Evolutionary conservation across 2,329 filamentous ascomycete genomes (phyloP), one percentile per base, ranked within the genome.

Genomic region (Sphaerulina populicola): DNA sequence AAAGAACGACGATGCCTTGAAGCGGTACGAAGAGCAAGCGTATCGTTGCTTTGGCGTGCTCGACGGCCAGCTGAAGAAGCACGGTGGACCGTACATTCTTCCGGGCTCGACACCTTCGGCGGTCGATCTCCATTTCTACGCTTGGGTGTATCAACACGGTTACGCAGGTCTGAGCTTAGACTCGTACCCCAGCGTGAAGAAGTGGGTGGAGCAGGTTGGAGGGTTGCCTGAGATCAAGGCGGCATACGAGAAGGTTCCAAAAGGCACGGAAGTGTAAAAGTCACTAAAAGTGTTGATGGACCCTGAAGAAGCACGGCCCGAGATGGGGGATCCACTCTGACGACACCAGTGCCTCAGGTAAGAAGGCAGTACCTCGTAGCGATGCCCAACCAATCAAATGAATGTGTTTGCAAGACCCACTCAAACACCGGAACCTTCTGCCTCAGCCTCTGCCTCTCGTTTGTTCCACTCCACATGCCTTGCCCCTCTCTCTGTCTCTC

Each of bases 41-140:
- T 66, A 70, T 23, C 66, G 72, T n/a, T 72, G 69, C 57, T 73
- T 67, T 42, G 64, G 64, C 41, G 66, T 74, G 3, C 61, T 74
- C 0, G 72, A 73, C 21, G 67, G 57, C 1, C 71, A 74, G 51
- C 56, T 74, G 42, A 61, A 66, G 57, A 71, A 69, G 53, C 64
- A 64, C 9, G 60, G 55, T 1, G 70, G 69, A 1, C 49, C 60
- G 23, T 73, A 66, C 46, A 64, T 74, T 30, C 46, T 74, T 21
- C 66, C 66, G 2, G 63, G 66, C 2, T 62, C 64, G 2, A 51
- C 45, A 0, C 52, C 68, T 30, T 69, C 63, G 18, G 68, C 68
- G 1, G 71, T 72, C 1, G 71, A 73, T 53, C 61, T 68, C 36
- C 71, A 73, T 54, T 71, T 69, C 43, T 67, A 72, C 53, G 67